Percentiles rank a stretch among this genome's conserved stretches.
Conservation (phyloP, 2,329 filamentous ascomycete genomes). For the Pseudogymnoascus sp. region DNA sequence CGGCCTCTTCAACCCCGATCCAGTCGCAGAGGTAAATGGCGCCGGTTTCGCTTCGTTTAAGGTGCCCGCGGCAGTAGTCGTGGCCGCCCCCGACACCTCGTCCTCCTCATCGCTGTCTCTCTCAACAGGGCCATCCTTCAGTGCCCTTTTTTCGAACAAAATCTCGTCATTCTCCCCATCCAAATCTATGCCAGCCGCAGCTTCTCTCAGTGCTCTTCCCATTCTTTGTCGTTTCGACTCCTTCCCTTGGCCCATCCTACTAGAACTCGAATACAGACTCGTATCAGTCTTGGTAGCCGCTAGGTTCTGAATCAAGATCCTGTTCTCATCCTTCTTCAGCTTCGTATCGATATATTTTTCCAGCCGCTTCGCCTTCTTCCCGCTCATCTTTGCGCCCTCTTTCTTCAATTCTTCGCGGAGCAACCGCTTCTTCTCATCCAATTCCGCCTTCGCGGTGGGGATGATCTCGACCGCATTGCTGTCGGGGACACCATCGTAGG, state of each 20-base stretch:
- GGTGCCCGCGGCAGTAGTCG: constrained; percentile 6
- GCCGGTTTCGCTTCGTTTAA: neutral
- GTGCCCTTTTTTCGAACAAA: constrained; percentile 39
- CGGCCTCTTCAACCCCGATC: constrained; percentile 69
- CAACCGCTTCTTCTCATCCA: constrained; percentile 46
- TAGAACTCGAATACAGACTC: constrained; percentile 68
- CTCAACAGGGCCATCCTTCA: constrained; percentile 25
- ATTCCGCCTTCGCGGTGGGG: constrained; percentile 37
- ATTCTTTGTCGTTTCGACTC: constrained; percentile 66
- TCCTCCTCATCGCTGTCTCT: constrained; percentile 24
- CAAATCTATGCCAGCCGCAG: constrained; percentile 48
- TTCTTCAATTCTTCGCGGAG: constrained; percentile 46
- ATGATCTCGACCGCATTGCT: constrained; percentile 48
- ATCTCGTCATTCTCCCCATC: constrained; percentile 38
- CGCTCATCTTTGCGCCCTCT: constrained; percentile 47
- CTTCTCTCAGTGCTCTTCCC: constrained; percentile 53
- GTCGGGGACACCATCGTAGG: constrained; percentile 34
- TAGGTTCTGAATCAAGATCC: constrained; percentile 74
- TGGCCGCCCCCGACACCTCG: constrained; percentile 13
- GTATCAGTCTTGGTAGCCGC: constrained; percentile 74
- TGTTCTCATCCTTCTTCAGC: constrained; percentile 86
- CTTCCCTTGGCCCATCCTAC: constrained; percentile 61
- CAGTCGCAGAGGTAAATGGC: neutral
- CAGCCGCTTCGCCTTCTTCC: constrained; percentile 58
- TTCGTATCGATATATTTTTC: constrained; percentile 78